These are phyloP conservation scores for Mycosphaerelloides madeirae DNA, from an alignment of 2,329 filamentous ascomycete genomes.

Conservation along the genomic window DNA sequence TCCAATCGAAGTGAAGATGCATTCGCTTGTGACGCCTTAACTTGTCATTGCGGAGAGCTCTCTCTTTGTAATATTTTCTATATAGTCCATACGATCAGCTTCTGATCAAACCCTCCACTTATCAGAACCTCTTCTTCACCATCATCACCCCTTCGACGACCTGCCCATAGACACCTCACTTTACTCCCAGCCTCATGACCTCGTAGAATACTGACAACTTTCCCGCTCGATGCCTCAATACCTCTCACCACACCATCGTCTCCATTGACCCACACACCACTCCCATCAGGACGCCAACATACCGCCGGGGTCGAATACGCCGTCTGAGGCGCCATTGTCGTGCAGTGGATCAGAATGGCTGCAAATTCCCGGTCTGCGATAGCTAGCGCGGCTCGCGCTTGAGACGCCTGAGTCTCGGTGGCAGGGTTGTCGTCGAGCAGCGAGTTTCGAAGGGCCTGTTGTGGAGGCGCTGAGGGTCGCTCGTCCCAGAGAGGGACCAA, in stretches of 20 bases:
- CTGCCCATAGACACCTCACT: slow-evolving; percentile 55
- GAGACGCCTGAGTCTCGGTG: slow-evolving; percentile 46
- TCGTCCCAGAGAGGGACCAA: slow-evolving; percentile 43
- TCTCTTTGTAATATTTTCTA: too few relatives aligned
- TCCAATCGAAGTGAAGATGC: too few relatives aligned
- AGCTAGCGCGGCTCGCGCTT: slow-evolving; percentile 48
- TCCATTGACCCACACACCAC: slow-evolving; percentile 60
- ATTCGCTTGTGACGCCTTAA: too few relatives aligned
- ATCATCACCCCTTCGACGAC: slow-evolving; percentile 33
- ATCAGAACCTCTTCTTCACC: slow-evolving; percentile 50
- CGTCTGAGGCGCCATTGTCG: slow-evolving; percentile 59
- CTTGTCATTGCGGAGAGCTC: too few relatives aligned
- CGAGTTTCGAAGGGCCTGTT: slow-evolving; percentile 16
- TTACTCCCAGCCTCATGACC: slow-evolving; percentile 56
- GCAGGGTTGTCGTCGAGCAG: slow-evolving; percentile 22
- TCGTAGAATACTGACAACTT: slow-evolving; percentile 47
- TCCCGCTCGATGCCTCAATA: slow-evolving; percentile 55
- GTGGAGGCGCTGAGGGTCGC: slow-evolving; percentile 10
- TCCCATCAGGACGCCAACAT: slow-evolving; percentile 58
- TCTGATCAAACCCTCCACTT: slow-evolving; percentile 62
- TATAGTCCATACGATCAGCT: slow-evolving; percentile 57
- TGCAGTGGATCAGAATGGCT: slow-evolving; percentile 56
- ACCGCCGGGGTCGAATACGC: slow-evolving; percentile 59
- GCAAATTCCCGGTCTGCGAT: slow-evolving; percentile 55
- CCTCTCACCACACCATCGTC: slow-evolving; percentile 60